Evolutionary conservation across 2,329 filamentous ascomycete genomes (phyloP).

Genomic region (Endothia cerciana): DNA sequence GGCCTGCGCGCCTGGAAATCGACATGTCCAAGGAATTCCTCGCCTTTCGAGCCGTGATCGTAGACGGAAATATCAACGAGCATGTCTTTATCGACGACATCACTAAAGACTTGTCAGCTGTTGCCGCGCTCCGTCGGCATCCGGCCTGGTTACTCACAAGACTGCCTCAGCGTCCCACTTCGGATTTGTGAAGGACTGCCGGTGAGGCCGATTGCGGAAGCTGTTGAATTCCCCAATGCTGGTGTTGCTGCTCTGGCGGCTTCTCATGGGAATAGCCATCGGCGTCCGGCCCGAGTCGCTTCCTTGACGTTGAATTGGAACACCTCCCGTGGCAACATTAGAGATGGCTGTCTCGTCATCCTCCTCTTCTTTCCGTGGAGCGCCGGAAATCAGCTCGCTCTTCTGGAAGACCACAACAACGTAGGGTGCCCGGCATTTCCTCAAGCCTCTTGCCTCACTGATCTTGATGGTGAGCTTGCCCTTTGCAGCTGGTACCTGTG

Average conservation of each 20-base stretch:
- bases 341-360: constrained; percentile 52
- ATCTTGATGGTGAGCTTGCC: constrained; percentile 92
- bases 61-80: constrained; percentile 94
- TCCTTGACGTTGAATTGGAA: constrained; percentile 66
- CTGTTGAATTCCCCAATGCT: constrained; percentile 71
- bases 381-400: constrained; percentile 92
- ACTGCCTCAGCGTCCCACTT: constrained; percentile 95
- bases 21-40: constrained; percentile 91
- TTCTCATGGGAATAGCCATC: constrained; percentile 96
- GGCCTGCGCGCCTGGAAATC: constrained; percentile 71
- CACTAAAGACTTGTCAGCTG: constrained; percentile 54
- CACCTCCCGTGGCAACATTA: constrained; percentile 51
- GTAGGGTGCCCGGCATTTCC: constrained; percentile 86
- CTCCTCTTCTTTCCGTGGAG: constrained; percentile 69
- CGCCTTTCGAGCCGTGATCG: constrained; percentile 76
- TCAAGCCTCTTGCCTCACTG: constrained; percentile 78
- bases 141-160: constrained; percentile 68
- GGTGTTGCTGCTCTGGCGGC: constrained; percentile 94
- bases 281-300: constrained; percentile 80
- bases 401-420: constrained; percentile 96
- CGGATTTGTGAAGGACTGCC: constrained; percentile 73
- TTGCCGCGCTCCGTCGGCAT: neutral
- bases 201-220: constrained; percentile 61
- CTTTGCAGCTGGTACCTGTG: constrained; percentile 69
- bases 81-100: constrained; percentile 90